A percentile compares a stretch with the other conserved stretches of the same genome.
Evolutionary conservation across 2,329 filamentous ascomycete genomes (phyloP).

Genomic region (Emergomyces pasteurianus): DNA sequence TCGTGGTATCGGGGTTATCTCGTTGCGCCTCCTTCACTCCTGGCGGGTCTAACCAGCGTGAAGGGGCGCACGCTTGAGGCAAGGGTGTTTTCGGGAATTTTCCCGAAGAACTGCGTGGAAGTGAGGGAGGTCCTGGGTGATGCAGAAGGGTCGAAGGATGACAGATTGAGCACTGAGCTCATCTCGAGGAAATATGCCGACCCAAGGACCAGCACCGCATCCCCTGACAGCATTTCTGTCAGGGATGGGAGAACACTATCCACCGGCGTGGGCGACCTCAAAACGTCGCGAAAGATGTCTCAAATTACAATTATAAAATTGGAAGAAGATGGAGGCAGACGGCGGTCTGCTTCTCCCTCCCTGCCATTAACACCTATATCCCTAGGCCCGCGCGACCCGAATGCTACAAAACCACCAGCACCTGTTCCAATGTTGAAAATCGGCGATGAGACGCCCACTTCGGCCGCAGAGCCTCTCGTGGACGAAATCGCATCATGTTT

Average conservation of each 20-base stretch:
- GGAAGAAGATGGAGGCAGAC: slow-evolving; percentile 23
- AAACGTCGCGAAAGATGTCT: slow-evolving; percentile 27
- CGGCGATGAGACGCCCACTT: slow-evolving; percentile 90
- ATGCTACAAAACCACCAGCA: slow-evolving; percentile 61
- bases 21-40: slow-evolving; percentile 81
- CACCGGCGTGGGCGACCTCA: slow-evolving; percentile 19
- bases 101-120: slow-evolving; percentile 88
- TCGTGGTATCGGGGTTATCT: slow-evolving; percentile 94
- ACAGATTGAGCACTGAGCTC: slow-evolving; percentile 22
- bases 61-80: slow-evolving; percentile 91
- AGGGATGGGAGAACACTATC: slow-evolving; percentile 3
- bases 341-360: slow-evolving; percentile 20
- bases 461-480: slow-evolving; percentile 75
- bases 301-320: slow-evolving; percentile 28
- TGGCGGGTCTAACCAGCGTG: slow-evolving; percentile 79
- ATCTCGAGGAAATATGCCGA: slow-evolving; percentile 21
- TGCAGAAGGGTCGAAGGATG: slow-evolving; percentile 33
- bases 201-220: slow-evolving; percentile 10
- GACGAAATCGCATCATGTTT: slow-evolving; percentile 96
- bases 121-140: slow-evolving; percentile 85
- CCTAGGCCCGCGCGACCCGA: slow-evolving; percentile 45
- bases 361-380: slow-evolving; percentile 26
- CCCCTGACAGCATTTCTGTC: slow-evolving; percentile 11
- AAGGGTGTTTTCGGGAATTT: slow-evolving; percentile 96
- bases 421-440: slow-evolving; percentile 97